Evolutionary conservation across 31 red algal species (phyloP), one percentile per base, ranked within the genome.

Genomic region (Odonthalia washingtoniensis): DNA sequence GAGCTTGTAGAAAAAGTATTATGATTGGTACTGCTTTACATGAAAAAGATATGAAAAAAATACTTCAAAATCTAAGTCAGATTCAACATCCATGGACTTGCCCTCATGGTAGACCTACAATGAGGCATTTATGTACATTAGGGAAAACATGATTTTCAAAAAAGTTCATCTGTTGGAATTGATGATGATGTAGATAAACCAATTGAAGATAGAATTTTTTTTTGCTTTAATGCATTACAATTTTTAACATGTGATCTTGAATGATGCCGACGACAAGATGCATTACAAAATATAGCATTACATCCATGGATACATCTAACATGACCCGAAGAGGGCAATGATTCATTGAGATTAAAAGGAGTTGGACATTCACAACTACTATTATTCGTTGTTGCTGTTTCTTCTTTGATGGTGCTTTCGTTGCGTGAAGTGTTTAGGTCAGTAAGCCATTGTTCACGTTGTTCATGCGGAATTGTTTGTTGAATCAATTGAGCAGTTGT

Each of bases 71-170:
- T 74, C 52, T 98, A 68, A 46, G 72, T n/a, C 36, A 40, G 24
- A 81, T 98, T 45, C 53, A 82, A 46, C 83, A 91, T 45, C 96
- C 96, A 38, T 98, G 96, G 96, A 95, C 85, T 9, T 98, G 96
- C 74, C 96, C 96, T 21, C 96, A 98, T 73, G 96, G 96, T 34
- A 72, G 96, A 57, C 96, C 96, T 36, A 98, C 96, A 18, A 96
- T 98, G 91, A 86, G 96, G 73, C 93, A 98, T 81, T 67, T 98
- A 40, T 92, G 81, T 40, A 74, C 65, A 6, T 65, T 89, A 33
- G 72, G 72, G n/a, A 43, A 1, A 46, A 9, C 73, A 34, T 72
- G 27, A 72, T 26, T 34, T 57, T 57, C 49, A 57, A 57, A 57
- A 57, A 9, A 57, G 9, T 21, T 57, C 49, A 9, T 57, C 49